Evolutionary conservation across 306 rosid genomes (phyloP), one percentile per base, ranked within the genome.

Genomic region (Gastrolobium bilobum): DNA sequence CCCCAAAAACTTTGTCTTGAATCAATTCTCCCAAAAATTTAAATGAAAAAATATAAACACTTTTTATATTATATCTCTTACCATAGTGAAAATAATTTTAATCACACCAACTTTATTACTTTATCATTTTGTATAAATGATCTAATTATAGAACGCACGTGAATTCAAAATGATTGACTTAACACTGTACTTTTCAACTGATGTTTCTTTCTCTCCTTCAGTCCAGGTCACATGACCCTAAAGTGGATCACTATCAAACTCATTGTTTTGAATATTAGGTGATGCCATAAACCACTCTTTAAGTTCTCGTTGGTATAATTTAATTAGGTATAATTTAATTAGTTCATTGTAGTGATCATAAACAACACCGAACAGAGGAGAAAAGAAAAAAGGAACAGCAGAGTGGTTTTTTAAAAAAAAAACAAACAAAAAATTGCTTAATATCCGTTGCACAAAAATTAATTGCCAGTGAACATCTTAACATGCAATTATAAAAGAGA

Each of bases 121-220:
- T 20, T 0, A 20, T 20, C 26, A 20, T 20, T 20, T 20, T 20
- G 26, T 20, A 1, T 20, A 20, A 20, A 20, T 20, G 26, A 20
- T 20, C 26, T 20, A 20, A 20, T 20, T 20, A 33, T 59, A 40
- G 30, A 59, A 40, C 73, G 77, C 85, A 70, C 77, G 71, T 71
- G 67, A 76, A 76, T 71, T 71, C 80, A 71, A 68, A 53, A 80
- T 56, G 48, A 20, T 82, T 70, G 77, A 76, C 61, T 51, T 29
- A 70, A 52, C 46, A 11, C n/a, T 31, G 4, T 73, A 30, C 62
- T 71, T 75, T 78, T 40, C 13, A 80, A 6, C 73, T 52, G 1
- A 10, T 67, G n/a, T 73, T 70, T 79, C 2, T 72, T 29, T 74
- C 31, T 4, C 9, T 47, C 15, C 5, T 33, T 10, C 44, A 31